Evolutionary conservation across 2,329 filamentous ascomycete genomes (phyloP), one percentile per base, ranked within the genome.

Genomic region (Colletotrichum sublineola): DNA sequence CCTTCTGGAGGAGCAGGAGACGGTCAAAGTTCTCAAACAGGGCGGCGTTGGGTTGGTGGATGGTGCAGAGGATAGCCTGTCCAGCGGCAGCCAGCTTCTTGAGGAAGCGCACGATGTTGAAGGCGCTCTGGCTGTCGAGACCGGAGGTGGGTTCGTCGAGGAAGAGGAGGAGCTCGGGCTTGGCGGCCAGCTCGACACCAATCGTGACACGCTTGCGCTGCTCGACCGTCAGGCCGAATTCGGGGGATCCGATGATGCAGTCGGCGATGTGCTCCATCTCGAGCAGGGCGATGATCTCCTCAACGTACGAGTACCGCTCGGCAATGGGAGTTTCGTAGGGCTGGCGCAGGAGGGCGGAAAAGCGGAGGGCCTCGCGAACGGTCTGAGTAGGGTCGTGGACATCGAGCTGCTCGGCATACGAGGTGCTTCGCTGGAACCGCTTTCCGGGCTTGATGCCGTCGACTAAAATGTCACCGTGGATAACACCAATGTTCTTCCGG

Each of bases 21-120:
- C 94, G 89, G 79, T 97, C 94, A 75, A 97, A 97, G 81, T 95
- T 92, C 80, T 96, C 93, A 76, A 97, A 97, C 0, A 97, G 86
- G 0, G 93, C 91, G 20, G 93, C 93, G 75, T 95, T 96, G 1
- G 95, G 94, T 80, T 97, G 95, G 80, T 97, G 95, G 74, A 97
- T 97, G 0, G 95, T 97, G 83, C 94, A 97, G 4, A 97, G 87
- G 76, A 97, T 94, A 12, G 94, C 94, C 79, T 97, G 95, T 1
- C 94, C 95, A 3, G 93, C 92, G n/a, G 88, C 86, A 62, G 92
- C 91, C 7, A 94, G 87, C 82, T 94, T 94, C 77, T 90, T 90
- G n/a, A 95, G 84, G 85, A 94, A 93, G 44, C 92, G 90, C 36
- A 94, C 90, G 75, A 94, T 94, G 81, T 93, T 93, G 84, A 92